Evolutionary conservation across 305 asterid genomes (phyloP).

Genomic region (Rubia occidens): DNA sequence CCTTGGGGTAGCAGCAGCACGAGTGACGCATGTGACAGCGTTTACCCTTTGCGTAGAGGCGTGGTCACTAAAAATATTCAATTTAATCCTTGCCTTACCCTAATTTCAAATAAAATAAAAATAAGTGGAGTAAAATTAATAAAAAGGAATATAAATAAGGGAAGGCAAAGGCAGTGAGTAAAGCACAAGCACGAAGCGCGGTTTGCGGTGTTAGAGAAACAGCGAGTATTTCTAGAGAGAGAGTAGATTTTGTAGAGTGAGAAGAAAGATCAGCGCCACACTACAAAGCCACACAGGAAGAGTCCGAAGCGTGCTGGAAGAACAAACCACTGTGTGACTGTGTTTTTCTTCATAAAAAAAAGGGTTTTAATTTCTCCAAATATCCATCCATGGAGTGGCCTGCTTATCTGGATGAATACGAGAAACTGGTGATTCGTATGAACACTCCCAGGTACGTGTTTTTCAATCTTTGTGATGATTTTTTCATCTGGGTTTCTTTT

Average conservation of each 20-base stretch:
- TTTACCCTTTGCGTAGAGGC: conserved; percentile 21
- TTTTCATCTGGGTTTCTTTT: neutral
- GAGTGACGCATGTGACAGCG: conserved; percentile 29
- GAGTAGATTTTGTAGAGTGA: conserved; percentile 18
- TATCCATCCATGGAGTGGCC: conserved; percentile 58
- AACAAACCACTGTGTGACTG: neutral
- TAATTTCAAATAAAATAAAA: neutral
- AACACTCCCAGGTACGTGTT: conserved; percentile 62
- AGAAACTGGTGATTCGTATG: conserved; percentile 81
- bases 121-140: neutral
- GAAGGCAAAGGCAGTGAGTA: conserved; percentile 28
- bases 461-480: neutral
- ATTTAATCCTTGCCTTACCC: neutral
- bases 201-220: conserved; percentile 24
- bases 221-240: conserved; percentile 15
- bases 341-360: neutral
- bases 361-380: neutral
- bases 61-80: conserved; percentile 6
- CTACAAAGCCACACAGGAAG: conserved; percentile 6
- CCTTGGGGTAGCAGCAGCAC: conserved; percentile 26
- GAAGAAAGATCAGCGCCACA: neutral
- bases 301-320: neutral
- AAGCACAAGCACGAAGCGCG: conserved; percentile 22
- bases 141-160: conserved; percentile 23
- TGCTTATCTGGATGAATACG: conserved; percentile 70